phyloP scores from a whole-genome alignment of 2,329 filamentous ascomycete genomes.

The Fusarium sp. region DNA sequence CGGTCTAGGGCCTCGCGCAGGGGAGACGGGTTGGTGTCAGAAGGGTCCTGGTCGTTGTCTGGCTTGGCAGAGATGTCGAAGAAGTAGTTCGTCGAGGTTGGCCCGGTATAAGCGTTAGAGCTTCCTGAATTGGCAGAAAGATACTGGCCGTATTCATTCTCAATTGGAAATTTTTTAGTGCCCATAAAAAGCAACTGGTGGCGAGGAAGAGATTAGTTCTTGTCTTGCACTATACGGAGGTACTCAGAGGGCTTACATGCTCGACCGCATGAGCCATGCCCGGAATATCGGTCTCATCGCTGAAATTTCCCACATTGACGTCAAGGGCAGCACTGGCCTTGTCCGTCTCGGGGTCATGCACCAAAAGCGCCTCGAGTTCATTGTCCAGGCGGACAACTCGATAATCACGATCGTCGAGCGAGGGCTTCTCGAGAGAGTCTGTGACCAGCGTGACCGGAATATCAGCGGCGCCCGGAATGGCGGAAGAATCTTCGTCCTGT shows the following conservation, averaged over 20 bases:
- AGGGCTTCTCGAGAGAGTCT: constrained; percentile 81
- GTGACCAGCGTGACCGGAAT: constrained; percentile 59
- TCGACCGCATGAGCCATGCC: constrained; percentile 97
- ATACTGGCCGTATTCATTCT: constrained; percentile 96
- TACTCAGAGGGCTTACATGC: constrained; percentile 64
- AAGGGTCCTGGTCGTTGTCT: constrained; percentile 65
- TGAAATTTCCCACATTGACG: constrained; percentile 96
- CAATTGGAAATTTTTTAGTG: constrained; percentile 94
- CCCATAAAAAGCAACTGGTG: constrained; percentile 90
- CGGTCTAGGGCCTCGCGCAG: constrained; percentile 86
- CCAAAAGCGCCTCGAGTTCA: constrained; percentile 87
- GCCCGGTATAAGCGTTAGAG: constrained; percentile 94
- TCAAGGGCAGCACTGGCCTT: constrained; percentile 96
- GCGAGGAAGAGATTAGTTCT: constrained; percentile 22
- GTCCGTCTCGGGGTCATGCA: constrained; percentile 94
- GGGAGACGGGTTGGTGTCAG: constrained; percentile 65
- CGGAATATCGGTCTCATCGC: constrained; percentile 88
- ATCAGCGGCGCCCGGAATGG: constrained; percentile 40
- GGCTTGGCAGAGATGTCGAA: constrained; percentile 92
- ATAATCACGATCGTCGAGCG: constrained; percentile 86
- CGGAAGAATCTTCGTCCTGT: constrained; percentile 36
- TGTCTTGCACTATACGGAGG: background rate
- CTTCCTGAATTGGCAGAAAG: constrained; percentile 88
- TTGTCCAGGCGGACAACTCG: constrained; percentile 87
- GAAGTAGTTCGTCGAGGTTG: constrained; percentile 96